Percentiles rank a stretch among this genome's conserved stretches.
Conservation (phyloP, 108 stramenopile genomes). For the Stephanodiscus minutulus region DNA sequence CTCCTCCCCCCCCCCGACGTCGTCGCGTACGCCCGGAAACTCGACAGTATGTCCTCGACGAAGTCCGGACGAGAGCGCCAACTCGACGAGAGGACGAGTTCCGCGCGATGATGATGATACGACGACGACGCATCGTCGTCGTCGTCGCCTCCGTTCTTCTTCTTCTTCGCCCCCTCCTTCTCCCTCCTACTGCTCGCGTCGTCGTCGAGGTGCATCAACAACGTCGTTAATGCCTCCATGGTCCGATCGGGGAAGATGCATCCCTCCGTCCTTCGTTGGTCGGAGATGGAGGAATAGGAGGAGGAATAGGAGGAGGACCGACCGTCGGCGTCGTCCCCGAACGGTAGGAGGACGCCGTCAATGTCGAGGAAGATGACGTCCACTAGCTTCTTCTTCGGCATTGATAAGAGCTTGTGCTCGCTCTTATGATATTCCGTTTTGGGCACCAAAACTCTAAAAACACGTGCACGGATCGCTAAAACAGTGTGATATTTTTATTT, state of each 20-base stretch:
- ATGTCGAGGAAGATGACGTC: constrained; percentile 75
- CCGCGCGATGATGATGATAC: neutral
- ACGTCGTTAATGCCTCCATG: constrained; percentile 44
- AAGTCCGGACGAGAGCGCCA: constrained; percentile 61
- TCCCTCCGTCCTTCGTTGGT: no score
- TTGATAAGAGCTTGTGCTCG: no score
- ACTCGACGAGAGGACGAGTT: constrained; percentile 64
- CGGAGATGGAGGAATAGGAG: no score
- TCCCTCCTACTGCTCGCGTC: no score
- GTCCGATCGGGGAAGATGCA: constrained; percentile 61
- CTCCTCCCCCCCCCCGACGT: constrained; percentile 7
- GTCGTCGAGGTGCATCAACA: constrained; percentile 34
- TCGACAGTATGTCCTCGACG: constrained; percentile 59
- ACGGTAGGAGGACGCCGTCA: constrained; percentile 79
- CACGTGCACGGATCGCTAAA: no score
- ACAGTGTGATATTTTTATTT: no score
- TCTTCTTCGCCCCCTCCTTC: no score
- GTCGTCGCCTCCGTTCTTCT: neutral
- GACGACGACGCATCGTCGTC: neutral
- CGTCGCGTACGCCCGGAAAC: constrained; percentile 44
- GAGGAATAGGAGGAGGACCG: no score
- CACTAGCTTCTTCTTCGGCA: constrained; percentile 16
- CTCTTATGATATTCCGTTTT: no score
- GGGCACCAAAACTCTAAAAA: no score
- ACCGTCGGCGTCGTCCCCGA: constrained; percentile 42